These are phyloP conservation scores for Lenzites betulinus DNA, from an alignment of 768 basidiomycete species.

Conservation along the genomic window DNA sequence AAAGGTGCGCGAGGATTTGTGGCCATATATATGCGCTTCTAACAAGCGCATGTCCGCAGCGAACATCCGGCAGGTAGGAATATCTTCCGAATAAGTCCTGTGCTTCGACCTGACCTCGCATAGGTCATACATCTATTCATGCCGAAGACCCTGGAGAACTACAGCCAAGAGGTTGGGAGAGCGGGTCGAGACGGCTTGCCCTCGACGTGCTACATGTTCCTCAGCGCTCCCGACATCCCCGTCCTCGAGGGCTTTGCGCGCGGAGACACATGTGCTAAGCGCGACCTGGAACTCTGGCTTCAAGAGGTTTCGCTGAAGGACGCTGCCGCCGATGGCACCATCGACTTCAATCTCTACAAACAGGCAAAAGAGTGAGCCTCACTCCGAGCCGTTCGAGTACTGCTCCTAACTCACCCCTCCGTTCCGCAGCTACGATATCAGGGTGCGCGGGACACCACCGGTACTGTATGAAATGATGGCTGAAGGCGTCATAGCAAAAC, in stretches of 20 bases:
- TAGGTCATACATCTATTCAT: conserved; percentile 45
- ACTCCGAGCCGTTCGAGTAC: too few relatives aligned
- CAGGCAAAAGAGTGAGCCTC: conserved; percentile 40
- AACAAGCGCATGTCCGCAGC: conserved; percentile 18
- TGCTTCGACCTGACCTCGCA: background rate
- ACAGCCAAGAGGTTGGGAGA: conserved; percentile 48
- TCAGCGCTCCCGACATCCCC: conserved; percentile 45
- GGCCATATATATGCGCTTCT: too few relatives aligned
- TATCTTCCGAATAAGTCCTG: background rate
- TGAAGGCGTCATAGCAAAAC: conserved; percentile 33
- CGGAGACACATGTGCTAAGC: conserved; percentile 48
- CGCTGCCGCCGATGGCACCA: conserved; percentile 38
- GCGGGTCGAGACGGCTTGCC: conserved; percentile 45
- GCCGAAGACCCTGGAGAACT: conserved; percentile 50
- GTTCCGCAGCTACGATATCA: conserved; percentile 40
- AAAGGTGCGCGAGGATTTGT: conserved; percentile 28
- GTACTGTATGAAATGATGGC: background rate
- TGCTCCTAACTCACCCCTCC: background rate
- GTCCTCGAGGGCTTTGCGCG: conserved; percentile 50
- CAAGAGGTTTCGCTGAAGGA: conserved; percentile 40
- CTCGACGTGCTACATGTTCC: conserved; percentile 48
- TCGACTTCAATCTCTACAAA: conserved; percentile 45
- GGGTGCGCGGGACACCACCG: conserved; percentile 27
- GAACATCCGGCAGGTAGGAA: conserved; percentile 38
- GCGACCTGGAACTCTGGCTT: conserved; percentile 42